Percentiles rank a stretch among this genome's conserved stretches.
phyloP scores from a whole-genome alignment of 495 filamentous ascomycete genomes.

The Bathelium albidoporum region DNA sequence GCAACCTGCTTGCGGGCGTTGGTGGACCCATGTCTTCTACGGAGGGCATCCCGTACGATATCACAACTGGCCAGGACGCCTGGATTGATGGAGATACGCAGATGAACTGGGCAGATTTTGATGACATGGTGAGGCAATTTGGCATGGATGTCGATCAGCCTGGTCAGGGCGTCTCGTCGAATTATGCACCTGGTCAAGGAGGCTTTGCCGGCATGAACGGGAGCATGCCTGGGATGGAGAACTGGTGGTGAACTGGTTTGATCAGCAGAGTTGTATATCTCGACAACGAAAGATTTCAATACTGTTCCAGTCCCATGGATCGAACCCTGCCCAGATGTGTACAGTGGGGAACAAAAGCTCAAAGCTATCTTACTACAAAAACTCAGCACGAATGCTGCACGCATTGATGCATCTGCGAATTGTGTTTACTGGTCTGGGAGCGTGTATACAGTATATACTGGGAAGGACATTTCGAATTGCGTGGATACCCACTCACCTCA shows the following conservation, averaged over 20 bases:
- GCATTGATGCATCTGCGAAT: background rate
- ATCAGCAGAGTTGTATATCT: too few species aligned
- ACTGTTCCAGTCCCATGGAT: too few species aligned
- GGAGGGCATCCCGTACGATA: background rate
- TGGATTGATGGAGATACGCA: background rate
- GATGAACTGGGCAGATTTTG: conserved; percentile 21
- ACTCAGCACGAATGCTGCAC: too few species aligned
- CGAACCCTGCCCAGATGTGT: too few species aligned
- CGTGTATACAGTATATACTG: background rate
- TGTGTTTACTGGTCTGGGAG: background rate
- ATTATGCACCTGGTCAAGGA: background rate
- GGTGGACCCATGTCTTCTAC: background rate
- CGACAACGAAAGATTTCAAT: too few species aligned
- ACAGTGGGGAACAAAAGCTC: too few species aligned
- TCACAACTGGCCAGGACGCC: background rate
- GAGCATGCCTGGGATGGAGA: background rate
- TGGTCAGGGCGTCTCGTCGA: background rate
- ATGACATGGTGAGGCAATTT: conserved; percentile 22
- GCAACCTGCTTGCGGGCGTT: background rate
- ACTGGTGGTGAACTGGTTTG: background rate
- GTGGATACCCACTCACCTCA: background rate
- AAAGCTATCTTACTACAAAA: too few species aligned
- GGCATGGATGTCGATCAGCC: conserved; percentile 19
- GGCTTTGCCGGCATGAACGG: background rate
- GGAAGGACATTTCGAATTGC: too few species aligned